A percentile compares a stretch with the other conserved stretches of the same genome.
These are phyloP conservation scores for Cutaneotrichosporon sp. DNA, from an alignment of 1,284 basidiomycete genomes.

Conservation along the genomic window DNA sequence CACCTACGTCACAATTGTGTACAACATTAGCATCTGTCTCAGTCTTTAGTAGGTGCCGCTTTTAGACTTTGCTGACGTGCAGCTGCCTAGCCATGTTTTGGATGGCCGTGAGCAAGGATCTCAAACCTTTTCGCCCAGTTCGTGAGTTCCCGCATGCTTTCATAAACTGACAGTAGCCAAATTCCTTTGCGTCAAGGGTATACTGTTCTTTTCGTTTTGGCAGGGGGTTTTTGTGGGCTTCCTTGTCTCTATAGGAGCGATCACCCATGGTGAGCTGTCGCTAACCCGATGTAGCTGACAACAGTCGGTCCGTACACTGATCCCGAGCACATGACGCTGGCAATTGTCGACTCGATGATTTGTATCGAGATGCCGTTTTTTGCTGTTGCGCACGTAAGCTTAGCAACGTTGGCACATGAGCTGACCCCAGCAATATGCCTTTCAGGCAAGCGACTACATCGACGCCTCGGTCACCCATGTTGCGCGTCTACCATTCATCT, in stretches of 20 bases:
- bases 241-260: conserved; percentile 72
- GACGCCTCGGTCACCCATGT: conserved; percentile 62
- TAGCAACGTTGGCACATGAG: neutral
- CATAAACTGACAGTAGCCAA: conserved; percentile 60
- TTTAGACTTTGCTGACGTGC: conserved; percentile 54
- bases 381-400: conserved; percentile 69
- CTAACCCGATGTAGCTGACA: conserved; percentile 7
- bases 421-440: conserved; percentile 39
- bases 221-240: conserved; percentile 82
- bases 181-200: conserved; percentile 96
- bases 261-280: conserved; percentile 55
- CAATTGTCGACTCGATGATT: conserved; percentile 81
- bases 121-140: conserved; percentile 75
- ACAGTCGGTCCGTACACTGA: conserved; percentile 81
- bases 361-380: conserved; percentile 98
- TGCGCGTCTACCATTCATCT: conserved; percentile 77
- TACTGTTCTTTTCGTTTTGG: conserved; percentile 98
- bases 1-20: conserved; percentile 79
- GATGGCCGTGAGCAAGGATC: conserved; percentile 77
- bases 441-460: conserved; percentile 66
- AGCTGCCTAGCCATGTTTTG: conserved; percentile 91
- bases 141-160: conserved; percentile 21
- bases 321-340: conserved; percentile 82
- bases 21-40: conserved; percentile 54
- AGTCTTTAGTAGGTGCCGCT: conserved; percentile 42